Percentiles rank a stretch among this genome's conserved stretches.
These are phyloP conservation scores for Nectriaceae sp. DNA, from an alignment of 2,329 filamentous ascomycete species.

Conservation along the genomic window DNA sequence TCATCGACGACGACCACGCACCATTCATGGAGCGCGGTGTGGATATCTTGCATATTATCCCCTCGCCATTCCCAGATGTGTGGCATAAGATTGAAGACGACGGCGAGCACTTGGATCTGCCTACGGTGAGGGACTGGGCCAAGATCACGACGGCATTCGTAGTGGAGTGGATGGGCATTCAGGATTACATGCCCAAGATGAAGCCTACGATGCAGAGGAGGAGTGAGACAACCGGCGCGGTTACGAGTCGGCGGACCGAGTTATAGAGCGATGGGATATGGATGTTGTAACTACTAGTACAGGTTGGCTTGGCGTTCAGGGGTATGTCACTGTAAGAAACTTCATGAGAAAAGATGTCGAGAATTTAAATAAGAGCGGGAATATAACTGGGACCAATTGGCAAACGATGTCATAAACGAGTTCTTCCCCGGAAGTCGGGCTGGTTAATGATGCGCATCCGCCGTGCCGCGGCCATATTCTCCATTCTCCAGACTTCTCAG, in stretches of 20 bases:
- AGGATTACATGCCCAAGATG: slow-evolving; percentile 37
- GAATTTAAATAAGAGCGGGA: neutral
- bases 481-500: no score
- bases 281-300: neutral
- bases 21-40: slow-evolving; percentile 89
- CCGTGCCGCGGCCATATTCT: no score
- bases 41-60: slow-evolving; percentile 86
- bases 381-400: neutral
- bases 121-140: slow-evolving; percentile 85
- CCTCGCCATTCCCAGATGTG: slow-evolving; percentile 75
- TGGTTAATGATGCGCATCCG: no score
- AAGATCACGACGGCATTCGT: slow-evolving; percentile 81
- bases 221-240: slow-evolving; percentile 24
- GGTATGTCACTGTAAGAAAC: slow-evolving; percentile 16
- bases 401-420: neutral
- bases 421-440: no score
- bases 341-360: slow-evolving; percentile 2
- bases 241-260: slow-evolving; percentile 35
- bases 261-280: slow-evolving; percentile 25
- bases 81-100: slow-evolving; percentile 90
- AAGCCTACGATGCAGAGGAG: slow-evolving; percentile 24
- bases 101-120: slow-evolving; percentile 77
- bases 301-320: slow-evolving; percentile 20
- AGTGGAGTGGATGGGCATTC: slow-evolving; percentile 88
- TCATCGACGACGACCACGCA: slow-evolving; percentile 83